Conservation (phyloP, 176 grass and related monocot species). For the Cenchrus purpureus region DNA sequence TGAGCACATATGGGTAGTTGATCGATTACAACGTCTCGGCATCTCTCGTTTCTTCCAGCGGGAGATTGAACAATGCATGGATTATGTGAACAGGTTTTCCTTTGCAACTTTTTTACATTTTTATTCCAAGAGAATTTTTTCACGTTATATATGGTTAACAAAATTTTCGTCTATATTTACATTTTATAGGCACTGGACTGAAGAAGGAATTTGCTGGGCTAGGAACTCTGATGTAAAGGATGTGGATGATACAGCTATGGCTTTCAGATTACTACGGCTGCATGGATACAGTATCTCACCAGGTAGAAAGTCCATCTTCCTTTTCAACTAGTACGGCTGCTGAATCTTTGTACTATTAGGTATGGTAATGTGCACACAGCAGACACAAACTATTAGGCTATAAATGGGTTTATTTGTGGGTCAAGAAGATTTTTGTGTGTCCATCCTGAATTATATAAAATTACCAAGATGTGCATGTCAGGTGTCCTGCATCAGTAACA, state of each 20-base stretch:
- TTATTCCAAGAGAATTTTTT: neutral
- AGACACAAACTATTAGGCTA: too few species aligned
- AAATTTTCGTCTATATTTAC: neutral
- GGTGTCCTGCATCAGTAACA: neutral
- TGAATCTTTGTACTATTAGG: too few species aligned
- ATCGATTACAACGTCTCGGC: conserved; percentile 73
- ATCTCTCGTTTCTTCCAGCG: conserved; percentile 60
- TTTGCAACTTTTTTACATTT: neutral
- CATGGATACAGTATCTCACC: conserved; percentile 76
- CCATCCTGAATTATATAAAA: too few species aligned
- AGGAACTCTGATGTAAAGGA: conserved; percentile 69
- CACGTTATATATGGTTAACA: neutral
- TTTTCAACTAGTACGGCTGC: too few species aligned
- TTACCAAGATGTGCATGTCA: too few species aligned
- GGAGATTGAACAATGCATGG: conserved; percentile 69
- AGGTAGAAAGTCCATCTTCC: conserved; percentile 24
- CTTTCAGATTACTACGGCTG: conserved; percentile 72
- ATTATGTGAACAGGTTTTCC: conserved; percentile 66
- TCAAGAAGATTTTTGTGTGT: neutral
- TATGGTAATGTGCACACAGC: too few species aligned
- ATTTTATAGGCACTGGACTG: conserved; percentile 61
- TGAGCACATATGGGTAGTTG: conserved; percentile 66
- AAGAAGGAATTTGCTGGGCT: conserved; percentile 84
- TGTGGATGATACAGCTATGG: conserved; percentile 85
- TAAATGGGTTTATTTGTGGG: too few species aligned